A percentile compares a stretch with the other conserved stretches of the same genome.
phyloP scores from a whole-genome alignment of 768 basidiomycete species.

The Panaeolus papilionaceus region DNA sequence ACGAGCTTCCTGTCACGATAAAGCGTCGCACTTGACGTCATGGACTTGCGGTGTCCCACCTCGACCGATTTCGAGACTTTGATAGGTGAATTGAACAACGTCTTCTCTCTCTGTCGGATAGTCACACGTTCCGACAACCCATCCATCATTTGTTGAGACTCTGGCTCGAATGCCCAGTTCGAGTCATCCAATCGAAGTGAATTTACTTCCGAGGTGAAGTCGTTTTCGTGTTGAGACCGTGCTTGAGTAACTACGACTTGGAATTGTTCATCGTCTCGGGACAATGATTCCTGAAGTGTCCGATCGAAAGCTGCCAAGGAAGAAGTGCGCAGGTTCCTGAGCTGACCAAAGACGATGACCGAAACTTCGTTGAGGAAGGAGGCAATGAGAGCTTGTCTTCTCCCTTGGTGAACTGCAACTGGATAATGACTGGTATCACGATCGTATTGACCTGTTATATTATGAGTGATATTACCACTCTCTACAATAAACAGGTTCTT shows the following conservation, averaged over 20 bases:
- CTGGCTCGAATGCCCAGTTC: conserved; percentile 5
- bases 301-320: conserved; percentile 2
- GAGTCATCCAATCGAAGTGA: neutral
- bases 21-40: neutral
- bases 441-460: neutral
- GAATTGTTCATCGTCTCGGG: neutral
- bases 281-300: neutral
- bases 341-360: conserved; percentile 7
- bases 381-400: neutral
- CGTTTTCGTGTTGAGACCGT: neutral
- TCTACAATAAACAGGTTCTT: neutral
- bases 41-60: neutral
- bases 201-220: neutral
- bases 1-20: conserved; percentile 15
- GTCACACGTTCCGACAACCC: neutral
- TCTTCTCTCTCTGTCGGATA: conserved; percentile 7
- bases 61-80: neutral
- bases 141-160: conserved; percentile 7
- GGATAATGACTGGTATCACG: conserved; percentile 6
- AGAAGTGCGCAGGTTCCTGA: neutral
- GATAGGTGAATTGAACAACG: neutral
- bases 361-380: conserved; percentile 6
- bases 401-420: neutral
- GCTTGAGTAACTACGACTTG: neutral
- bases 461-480: neutral